Base-by-base conservation (phyloP, 306 rosid species). In the Rubus parviflorus region DNA sequence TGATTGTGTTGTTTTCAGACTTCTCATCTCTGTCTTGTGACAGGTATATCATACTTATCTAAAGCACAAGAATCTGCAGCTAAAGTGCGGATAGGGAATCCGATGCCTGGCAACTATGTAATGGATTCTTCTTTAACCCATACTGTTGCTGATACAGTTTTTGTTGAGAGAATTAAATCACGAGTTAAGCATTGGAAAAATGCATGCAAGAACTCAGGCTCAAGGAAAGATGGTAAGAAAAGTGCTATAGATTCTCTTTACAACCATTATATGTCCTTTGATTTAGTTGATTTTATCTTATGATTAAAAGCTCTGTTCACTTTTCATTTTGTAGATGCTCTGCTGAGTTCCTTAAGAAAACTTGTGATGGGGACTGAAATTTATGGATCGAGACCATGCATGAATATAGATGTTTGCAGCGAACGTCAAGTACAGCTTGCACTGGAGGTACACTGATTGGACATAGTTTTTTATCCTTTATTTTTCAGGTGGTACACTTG, bases 41-140 rank as follows among this genome's bases (percentile, higher is more conserved):
- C 86, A 95, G 98, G 98, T 58, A 80, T 95, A 80, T 95, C 98
- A 3, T 95, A 92, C 85, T 81, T 92, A 41, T 95, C 98, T 52
- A 88, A 93, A 85, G 92, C 67, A 42, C 97, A 92, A 80, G 98
- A 95, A 82, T 78, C 87, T 1, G 76, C 76, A 13, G 97, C 95
- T 65, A 88, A 83, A 83, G 54, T 60, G 75, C 85, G 82, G 56
- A 82, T 61, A 7, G 90, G 97, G 80, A 83, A 70, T 82, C 76
- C 83, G 43, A 70, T 69, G 9, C 57, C 87, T 43, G 62, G 83
- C 35, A 75, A 63, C 81, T 7, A 30, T 57, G 71, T 47, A 51
- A 64, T 62, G 63, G 85, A 83, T 78, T 78, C 90, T 69, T 77
- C 89, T 78, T 69, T 85, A 41, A 70, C 79, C 57, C 81, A 75